Evolutionary conservation across 345 rosid genomes (phyloP), one percentile per base, ranked within the genome.

Genomic region (Syzygium aqueum): DNA sequence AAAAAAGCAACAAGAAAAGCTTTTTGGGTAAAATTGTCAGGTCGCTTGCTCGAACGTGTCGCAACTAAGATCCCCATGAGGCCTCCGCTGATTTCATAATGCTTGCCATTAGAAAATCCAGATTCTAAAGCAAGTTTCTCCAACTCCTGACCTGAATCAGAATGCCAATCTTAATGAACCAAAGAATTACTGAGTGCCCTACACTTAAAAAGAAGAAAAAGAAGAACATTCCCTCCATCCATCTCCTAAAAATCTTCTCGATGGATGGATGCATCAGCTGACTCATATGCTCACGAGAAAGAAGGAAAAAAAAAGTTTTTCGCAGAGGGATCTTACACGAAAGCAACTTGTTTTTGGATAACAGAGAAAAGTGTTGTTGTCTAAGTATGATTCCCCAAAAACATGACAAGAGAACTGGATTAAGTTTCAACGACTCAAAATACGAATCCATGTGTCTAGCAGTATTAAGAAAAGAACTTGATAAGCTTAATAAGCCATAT

Each of bases 41-140:
- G 88, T 73, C 27, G 14, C 8, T 73, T 3, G 49, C 80, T 53
- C 87, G 59, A 87, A 51, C 95, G 94, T 25, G 91, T 92, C 77
- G 95, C 95, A 21, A 95, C 97, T 49, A 97, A 92, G 90, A 92
- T 95, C 46, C 97, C 98, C 98, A 97, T 94, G 88, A 96, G 90
- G 85, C 99, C 96, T 86, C 97, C 96, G 37, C 95, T 89, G 65
- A 95, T 92, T 93, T 91, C 97, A 43, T 93, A 96, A 91, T 94
- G 94, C 85, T 77, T 88, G 37, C 97, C 96, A 54, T 88, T 86
- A 65, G 95, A 94, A 93, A 96, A 97, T 86, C 98, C 97, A 86
- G 92, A 92, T 85, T 95, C 93, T 43, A 94, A 61, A 87, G 98
- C 98, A 50, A 94, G 96, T 84, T 90, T 89, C 93, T 96, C 99